A percentile compares a stretch with the other conserved stretches of the same genome.
Conservation (phyloP, 495 filamentous ascomycete species). For the Aspergillus sparsus region DNA sequence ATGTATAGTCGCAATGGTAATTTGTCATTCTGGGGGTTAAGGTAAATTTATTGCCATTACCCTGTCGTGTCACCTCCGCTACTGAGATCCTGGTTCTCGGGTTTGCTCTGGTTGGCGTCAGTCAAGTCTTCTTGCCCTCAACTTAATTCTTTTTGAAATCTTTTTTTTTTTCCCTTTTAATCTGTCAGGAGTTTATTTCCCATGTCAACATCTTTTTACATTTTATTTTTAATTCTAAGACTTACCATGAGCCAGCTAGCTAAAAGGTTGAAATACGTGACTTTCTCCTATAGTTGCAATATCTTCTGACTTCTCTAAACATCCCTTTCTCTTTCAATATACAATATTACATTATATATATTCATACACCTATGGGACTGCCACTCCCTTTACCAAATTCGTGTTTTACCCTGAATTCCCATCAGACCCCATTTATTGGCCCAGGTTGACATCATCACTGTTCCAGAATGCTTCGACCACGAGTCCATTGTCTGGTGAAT, state of each 20-base stretch:
- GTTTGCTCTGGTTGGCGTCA: constrained; percentile 5
- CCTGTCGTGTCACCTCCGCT: neutral
- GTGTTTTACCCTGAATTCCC: neutral
- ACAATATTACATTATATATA: too few species aligned
- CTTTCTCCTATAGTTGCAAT: neutral
- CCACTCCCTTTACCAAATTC: neutral
- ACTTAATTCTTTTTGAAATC: neutral
- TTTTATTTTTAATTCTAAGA: too few species aligned
- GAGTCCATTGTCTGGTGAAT: constrained; percentile 6
- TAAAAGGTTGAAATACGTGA: neutral
- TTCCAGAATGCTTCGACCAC: constrained; percentile 14
- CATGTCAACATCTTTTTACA: too few species aligned
- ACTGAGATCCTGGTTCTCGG: constrained; percentile 20
- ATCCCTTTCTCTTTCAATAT: too few species aligned
- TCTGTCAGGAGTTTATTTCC: neutral
- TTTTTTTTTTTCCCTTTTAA: neutral
- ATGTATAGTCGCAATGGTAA: neutral
- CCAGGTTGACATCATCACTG: constrained; percentile 15
- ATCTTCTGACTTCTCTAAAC: neutral
- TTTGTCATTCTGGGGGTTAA: constrained; percentile 12
- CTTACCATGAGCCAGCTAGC: too few species aligned
- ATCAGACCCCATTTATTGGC: constrained; percentile 7
- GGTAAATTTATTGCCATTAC: constrained; percentile 1
- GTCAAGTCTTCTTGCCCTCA: neutral
- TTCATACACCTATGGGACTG: too few species aligned